These are phyloP conservation scores for Marchantia polymorpha DNA, from an alignment of 225 moss, liverwort and hornwort genomes.

Conservation along the genomic window DNA sequence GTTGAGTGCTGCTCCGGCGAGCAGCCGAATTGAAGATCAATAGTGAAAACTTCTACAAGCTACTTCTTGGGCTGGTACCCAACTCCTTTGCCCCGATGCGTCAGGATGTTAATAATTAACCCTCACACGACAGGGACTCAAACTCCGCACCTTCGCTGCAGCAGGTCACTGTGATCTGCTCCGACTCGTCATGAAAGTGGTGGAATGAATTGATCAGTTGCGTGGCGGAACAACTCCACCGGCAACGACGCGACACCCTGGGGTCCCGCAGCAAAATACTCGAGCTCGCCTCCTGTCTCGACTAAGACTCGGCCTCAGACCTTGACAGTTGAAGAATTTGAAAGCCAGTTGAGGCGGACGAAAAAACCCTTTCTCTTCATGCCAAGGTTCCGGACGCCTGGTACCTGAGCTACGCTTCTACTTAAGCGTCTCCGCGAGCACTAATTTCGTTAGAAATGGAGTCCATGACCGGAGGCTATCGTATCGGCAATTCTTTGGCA, in stretches of 20 bases:
- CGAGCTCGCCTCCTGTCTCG: neutral
- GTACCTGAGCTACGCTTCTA: neutral
- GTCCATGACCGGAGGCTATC: neutral
- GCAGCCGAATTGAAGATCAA: conserved; percentile 60
- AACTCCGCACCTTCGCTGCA: neutral
- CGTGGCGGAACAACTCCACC: neutral
- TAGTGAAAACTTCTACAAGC: conserved; percentile 35
- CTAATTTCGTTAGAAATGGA: neutral
- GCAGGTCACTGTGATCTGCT: neutral
- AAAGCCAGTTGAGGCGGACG: conserved; percentile 13
- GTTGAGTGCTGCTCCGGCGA: conserved; percentile 50
- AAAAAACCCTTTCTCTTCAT: conserved; percentile 23
- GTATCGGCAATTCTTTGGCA: conserved; percentile 35
- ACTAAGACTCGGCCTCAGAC: neutral
- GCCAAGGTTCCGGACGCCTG: neutral
- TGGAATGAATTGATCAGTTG: neutral
- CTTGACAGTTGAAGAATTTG: conserved; percentile 30
- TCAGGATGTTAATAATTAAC: conserved; percentile 6
- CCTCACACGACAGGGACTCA: neutral
- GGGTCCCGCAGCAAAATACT: neutral
- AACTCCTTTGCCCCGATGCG: neutral
- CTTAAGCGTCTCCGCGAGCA: neutral
- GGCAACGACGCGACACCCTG: neutral
- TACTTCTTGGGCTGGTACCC: conserved; percentile 40
- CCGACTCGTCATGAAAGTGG: neutral